Conservation (phyloP, 257 asterid species). For the Fraxinus quadrangulata region DNA sequence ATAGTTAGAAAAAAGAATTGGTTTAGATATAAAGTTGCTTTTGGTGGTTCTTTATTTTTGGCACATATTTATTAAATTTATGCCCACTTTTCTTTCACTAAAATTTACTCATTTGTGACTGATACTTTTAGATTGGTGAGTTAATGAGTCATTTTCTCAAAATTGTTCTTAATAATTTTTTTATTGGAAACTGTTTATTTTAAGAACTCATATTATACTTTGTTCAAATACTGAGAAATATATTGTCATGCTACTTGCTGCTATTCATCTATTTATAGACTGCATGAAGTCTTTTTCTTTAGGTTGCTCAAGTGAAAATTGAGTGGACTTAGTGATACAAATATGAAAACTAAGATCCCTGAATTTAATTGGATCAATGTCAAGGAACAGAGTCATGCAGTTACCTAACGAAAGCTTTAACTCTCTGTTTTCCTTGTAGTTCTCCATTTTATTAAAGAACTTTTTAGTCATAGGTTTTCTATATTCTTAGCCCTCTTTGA, state of each 20-base stretch:
- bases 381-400: background rate
- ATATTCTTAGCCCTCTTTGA: background rate
- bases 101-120: background rate
- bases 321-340: background rate
- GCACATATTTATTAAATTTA: background rate
- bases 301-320: background rate
- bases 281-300: background rate
- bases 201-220: background rate
- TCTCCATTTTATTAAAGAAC: background rate
- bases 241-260: background rate
- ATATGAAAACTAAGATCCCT: background rate
- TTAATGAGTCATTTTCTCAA: background rate
- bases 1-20: background rate
- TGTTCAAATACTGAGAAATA: background rate
- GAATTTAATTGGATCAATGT: background rate
- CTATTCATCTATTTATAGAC: background rate
- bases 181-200: background rate
- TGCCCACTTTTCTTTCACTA: background rate
- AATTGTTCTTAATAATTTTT: background rate
- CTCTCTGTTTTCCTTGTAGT: background rate
- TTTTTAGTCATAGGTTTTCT: background rate
- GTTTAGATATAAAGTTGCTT: background rate
- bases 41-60: background rate
- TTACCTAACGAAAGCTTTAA: background rate
- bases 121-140: background rate